These are phyloP conservation scores for Brassica cretica DNA, from an alignment of 345 rosid genomes.

Conservation along the genomic window DNA sequence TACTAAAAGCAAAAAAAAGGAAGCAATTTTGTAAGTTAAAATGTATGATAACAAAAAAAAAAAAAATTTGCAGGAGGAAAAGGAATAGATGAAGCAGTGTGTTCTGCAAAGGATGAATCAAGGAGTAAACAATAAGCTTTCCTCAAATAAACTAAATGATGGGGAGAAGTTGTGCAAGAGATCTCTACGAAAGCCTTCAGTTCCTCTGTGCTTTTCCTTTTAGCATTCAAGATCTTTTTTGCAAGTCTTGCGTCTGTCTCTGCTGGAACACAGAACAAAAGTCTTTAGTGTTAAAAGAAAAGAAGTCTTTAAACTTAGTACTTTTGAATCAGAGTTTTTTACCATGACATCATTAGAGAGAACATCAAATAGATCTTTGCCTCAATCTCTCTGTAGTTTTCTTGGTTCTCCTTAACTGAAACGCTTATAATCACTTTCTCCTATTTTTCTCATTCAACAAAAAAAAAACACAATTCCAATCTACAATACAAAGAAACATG, in stretches of 20 bases:
- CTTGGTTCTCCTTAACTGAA: conserved; percentile 49
- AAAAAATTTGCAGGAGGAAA: conserved; percentile 64
- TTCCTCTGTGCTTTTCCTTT: conserved; percentile 45
- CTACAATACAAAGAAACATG: neutral
- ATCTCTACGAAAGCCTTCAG: conserved; percentile 69
- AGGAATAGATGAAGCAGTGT: conserved; percentile 48
- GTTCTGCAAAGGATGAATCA: conserved; percentile 73
- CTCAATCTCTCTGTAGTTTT: conserved; percentile 64
- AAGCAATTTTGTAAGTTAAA: neutral
- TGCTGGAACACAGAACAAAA: conserved; percentile 58
- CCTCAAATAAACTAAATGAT: conserved; percentile 71
- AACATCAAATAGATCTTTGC: conserved; percentile 56
- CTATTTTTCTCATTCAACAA: conserved; percentile 70
- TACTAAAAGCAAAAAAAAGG: neutral
- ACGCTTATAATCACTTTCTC: conserved; percentile 52
- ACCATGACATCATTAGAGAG: conserved; percentile 81
- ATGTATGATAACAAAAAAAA: neutral
- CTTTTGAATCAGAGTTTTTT: neutral
- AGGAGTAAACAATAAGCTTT: conserved; percentile 68
- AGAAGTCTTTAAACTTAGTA: neutral
- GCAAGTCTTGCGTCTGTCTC: conserved; percentile 75
- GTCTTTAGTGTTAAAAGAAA: conserved; percentile 54
- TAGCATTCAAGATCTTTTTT: conserved; percentile 9
- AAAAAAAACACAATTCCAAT: neutral
- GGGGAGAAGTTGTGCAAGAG: conserved; percentile 70